Evolutionary conservation across 495 filamentous ascomycete species (phyloP).

Genomic region (Aspergillus carlsbadensis): DNA sequence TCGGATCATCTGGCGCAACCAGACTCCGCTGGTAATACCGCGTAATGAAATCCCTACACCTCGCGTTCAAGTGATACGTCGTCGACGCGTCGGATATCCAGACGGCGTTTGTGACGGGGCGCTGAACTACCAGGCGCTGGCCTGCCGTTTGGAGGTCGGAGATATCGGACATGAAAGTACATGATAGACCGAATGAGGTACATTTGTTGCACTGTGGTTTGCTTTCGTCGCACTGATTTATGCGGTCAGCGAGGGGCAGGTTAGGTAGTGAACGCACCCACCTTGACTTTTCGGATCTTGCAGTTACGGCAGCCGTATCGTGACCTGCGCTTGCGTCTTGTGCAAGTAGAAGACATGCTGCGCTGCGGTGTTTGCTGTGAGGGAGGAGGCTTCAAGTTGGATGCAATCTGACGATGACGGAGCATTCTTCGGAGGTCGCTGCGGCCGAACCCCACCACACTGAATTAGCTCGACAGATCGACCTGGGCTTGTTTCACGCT

Average conservation of each 20-base stretch:
- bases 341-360: constrained; percentile 21
- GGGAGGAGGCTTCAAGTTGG: too few relatives aligned
- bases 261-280: constrained; percentile 14
- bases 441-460: too few relatives aligned
- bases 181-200: constrained; percentile 39
- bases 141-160: constrained; percentile 33
- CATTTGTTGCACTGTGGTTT: constrained; percentile 48
- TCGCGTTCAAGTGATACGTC: constrained; percentile 30
- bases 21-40: constrained; percentile 40
- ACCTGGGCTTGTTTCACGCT: too few relatives aligned
- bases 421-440: too few relatives aligned
- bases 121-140: constrained; percentile 19
- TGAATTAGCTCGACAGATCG: too few relatives aligned
- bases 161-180: constrained; percentile 39
- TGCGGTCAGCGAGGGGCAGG: not conserved
- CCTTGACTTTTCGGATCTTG: constrained; percentile 51
- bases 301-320: constrained; percentile 50
- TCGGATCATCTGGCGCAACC: constrained; percentile 33
- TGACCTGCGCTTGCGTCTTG: constrained; percentile 26
- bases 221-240: constrained; percentile 43
- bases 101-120: constrained; percentile 28
- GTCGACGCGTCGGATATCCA: constrained; percentile 31
- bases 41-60: constrained; percentile 39
- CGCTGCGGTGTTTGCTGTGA: not conserved
- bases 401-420: too few relatives aligned